Conservation (phyloP, 345 rosid genomes). For the Bruguiera parviflora region DNA sequence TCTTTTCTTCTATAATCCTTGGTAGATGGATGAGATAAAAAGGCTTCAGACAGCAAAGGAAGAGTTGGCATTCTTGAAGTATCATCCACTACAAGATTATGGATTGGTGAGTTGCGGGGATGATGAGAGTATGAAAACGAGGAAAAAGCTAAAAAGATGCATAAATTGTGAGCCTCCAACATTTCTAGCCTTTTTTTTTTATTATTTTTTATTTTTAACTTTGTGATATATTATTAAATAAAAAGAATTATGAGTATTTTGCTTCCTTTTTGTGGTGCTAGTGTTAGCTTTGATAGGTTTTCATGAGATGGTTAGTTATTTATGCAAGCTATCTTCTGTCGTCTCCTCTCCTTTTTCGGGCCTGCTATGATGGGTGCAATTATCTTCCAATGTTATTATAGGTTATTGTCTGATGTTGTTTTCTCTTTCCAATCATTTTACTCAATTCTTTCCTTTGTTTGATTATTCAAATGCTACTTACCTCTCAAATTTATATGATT, state of each 20-base stretch:
- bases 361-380: too few species aligned
- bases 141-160: constrained; percentile 50
- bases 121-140: constrained; percentile 25
- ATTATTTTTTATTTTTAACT: too few species aligned
- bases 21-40: constrained; percentile 53
- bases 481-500: too few species aligned
- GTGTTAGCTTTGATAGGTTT: too few species aligned
- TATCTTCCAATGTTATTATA: too few species aligned
- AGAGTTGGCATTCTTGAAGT: constrained; percentile 64
- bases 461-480: too few species aligned
- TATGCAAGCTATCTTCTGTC: too few species aligned
- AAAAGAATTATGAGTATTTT: background rate
- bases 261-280: background rate
- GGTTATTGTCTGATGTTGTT: too few species aligned
- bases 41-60: constrained; percentile 47
- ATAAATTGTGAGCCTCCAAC: constrained; percentile 34
- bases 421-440: too few species aligned
- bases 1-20: constrained; percentile 10
- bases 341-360: too few species aligned
- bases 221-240: background rate
- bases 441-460: too few species aligned
- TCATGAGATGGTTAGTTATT: too few species aligned
- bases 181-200: background rate
- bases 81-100: constrained; percentile 68
- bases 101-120: constrained; percentile 22